Percentiles rank a stretch among this genome's conserved stretches.
These are phyloP conservation scores for Athelia psychrophila DNA, from an alignment of 1,284 basidiomycete genomes.

Conservation along the genomic window DNA sequence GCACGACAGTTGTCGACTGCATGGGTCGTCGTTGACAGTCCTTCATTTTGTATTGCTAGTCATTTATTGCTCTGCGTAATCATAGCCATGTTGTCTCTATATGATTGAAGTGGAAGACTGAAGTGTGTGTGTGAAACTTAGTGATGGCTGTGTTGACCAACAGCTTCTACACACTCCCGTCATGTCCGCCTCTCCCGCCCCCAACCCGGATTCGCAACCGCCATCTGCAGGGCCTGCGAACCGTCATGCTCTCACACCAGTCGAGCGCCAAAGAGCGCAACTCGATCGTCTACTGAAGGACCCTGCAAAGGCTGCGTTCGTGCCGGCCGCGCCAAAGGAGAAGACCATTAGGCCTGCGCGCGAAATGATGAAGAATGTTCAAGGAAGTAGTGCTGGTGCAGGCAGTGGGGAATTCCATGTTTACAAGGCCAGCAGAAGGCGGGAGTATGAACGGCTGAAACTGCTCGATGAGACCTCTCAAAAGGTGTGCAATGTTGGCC, in stretches of 20 bases:
- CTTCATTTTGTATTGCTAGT: too few species aligned
- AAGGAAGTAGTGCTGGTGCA: constrained; percentile 90
- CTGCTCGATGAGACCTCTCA: constrained; percentile 82
- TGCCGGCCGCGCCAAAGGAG: constrained; percentile 76
- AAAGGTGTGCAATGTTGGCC: constrained; percentile 55
- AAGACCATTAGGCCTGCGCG: constrained; percentile 76
- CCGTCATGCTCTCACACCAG: constrained; percentile 68
- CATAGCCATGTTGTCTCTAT: too few species aligned
- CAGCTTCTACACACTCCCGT: too few species aligned
- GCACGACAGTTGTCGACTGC: neutral
- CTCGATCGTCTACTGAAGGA: constrained; percentile 87
- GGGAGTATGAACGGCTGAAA: constrained; percentile 94
- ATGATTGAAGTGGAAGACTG: too few species aligned
- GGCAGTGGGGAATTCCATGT: constrained; percentile 98
- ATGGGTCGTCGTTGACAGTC: too few species aligned
- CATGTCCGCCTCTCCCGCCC: neutral
- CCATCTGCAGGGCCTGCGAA: constrained; percentile 23
- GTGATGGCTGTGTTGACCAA: too few species aligned
- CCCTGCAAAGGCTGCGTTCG: constrained; percentile 74
- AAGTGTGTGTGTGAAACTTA: too few species aligned
- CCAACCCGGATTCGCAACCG: neutral
- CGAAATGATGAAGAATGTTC: constrained; percentile 99
- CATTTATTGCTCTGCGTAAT: too few species aligned
- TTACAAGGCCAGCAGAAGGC: constrained; percentile 91
- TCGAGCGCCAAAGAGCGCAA: constrained; percentile 73